These are phyloP conservation scores for Petunia axillaris DNA, from an alignment of 257 asterid genomes.

Conservation along the genomic window DNA sequence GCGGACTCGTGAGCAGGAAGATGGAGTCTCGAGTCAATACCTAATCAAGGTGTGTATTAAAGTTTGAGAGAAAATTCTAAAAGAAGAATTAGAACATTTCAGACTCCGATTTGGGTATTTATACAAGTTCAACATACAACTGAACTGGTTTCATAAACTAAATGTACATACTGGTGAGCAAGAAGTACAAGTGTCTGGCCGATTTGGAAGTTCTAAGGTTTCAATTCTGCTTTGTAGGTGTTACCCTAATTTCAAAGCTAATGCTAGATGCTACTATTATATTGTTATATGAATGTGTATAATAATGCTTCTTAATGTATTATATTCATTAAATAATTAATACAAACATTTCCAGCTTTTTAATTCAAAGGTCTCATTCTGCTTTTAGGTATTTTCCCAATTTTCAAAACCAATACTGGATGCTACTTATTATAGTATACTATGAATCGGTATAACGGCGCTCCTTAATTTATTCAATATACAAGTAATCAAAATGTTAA, in stretches of 20 bases:
- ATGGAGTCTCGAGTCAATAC: conserved; percentile 79
- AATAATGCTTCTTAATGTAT: no score
- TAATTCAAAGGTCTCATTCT: no score
- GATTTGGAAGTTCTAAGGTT: conserved; percentile 12
- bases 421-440: neutral
- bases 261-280: no score
- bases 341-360: no score
- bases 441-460: neutral
- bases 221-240: neutral
- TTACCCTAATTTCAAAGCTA: neutral
- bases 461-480: neutral
- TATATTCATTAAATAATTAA: no score
- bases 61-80: neutral
- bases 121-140: conserved; percentile 16
- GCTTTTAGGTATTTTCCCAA: no score
- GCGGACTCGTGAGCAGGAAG: conserved; percentile 95
- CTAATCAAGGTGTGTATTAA: conserved; percentile 65
- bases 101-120: neutral
- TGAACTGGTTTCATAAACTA: neutral
- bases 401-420: neutral
- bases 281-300: no score
- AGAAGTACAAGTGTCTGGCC: neutral
- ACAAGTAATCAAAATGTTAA: neutral
- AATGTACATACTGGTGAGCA: neutral
- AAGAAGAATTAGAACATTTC: conserved; percentile 2